Conservation (phyloP, 768 basidiomycete species). For the Gymnopilus dilepis region DNA sequence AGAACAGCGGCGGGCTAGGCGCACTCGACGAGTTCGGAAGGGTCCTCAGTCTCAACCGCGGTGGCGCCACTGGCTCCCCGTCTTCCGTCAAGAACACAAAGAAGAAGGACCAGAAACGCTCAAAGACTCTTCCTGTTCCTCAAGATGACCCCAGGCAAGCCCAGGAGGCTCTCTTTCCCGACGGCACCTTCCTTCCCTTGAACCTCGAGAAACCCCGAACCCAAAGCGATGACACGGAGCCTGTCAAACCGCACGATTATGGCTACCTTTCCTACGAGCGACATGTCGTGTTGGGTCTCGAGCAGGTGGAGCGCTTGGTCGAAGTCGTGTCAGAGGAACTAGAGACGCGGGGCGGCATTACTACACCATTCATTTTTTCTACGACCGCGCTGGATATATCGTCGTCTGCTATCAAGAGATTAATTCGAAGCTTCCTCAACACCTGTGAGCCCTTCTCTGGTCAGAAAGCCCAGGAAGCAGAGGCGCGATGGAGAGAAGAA, state of each 20-base stretch:
- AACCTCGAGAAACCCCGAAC: slow-evolving; percentile 52
- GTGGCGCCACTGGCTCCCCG: slow-evolving; percentile 33
- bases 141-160: slow-evolving; percentile 39
- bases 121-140: slow-evolving; percentile 47
- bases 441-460: slow-evolving; percentile 49
- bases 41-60: slow-evolving; percentile 49
- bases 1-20: slow-evolving; percentile 29
- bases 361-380: slow-evolving; percentile 92
- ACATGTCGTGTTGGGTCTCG: slow-evolving; percentile 78
- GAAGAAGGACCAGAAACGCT: slow-evolving; percentile 52
- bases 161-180: slow-evolving; percentile 43
- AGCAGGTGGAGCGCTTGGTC: slow-evolving; percentile 75
- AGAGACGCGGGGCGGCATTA: slow-evolving; percentile 74
- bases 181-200: slow-evolving; percentile 59
- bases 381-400: slow-evolving; percentile 86
- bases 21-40: slow-evolving; percentile 71
- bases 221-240: slow-evolving; percentile 37
- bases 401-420: slow-evolving; percentile 69
- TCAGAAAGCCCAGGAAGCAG: slow-evolving; percentile 45
- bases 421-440: slow-evolving; percentile 83
- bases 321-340: slow-evolving; percentile 73
- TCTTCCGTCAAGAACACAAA: slow-evolving; percentile 54
- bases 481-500: slow-evolving; percentile 76
- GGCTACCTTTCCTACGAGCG: slow-evolving; percentile 77
- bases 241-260: slow-evolving; percentile 54